phyloP scores from a whole-genome alignment of 768 basidiomycete genomes.

The Amanita thiersii region DNA sequence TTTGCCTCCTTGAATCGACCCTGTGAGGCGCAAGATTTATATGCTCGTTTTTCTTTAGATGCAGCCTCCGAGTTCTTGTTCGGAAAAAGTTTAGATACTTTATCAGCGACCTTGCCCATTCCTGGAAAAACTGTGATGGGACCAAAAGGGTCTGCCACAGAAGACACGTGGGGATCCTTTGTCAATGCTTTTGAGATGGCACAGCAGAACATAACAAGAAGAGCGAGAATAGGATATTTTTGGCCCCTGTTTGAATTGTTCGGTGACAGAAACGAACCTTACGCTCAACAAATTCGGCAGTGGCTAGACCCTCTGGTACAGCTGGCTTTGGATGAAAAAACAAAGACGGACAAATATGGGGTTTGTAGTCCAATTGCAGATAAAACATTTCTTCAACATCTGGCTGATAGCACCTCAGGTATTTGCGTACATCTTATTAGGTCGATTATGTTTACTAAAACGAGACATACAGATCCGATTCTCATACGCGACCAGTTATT shows the following conservation, averaged over 20 bases:
- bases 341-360: slow-evolving; percentile 26
- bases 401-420: slow-evolving; percentile 62
- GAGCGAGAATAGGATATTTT: slow-evolving; percentile 43
- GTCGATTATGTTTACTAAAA: neutral
- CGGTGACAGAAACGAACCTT: slow-evolving; percentile 40
- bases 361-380: slow-evolving; percentile 33
- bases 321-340: slow-evolving; percentile 40
- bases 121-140: slow-evolving; percentile 37
- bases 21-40: slow-evolving; percentile 63
- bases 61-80: slow-evolving; percentile 70
- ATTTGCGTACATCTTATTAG: too few relatives aligned
- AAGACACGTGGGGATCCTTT: slow-evolving; percentile 57
- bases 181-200: slow-evolving; percentile 49
- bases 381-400: slow-evolving; percentile 59
- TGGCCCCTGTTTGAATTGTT: slow-evolving; percentile 60
- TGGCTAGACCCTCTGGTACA: slow-evolving; percentile 61
- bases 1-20: slow-evolving; percentile 29
- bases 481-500: slow-evolving; percentile 72
- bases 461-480: slow-evolving; percentile 47
- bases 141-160: slow-evolving; percentile 52
- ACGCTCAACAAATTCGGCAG: slow-evolving; percentile 42
- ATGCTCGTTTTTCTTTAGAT: slow-evolving; percentile 60
- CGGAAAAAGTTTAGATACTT: slow-evolving; percentile 53
- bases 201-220: slow-evolving; percentile 40
- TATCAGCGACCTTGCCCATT: slow-evolving; percentile 44